Conservation (phyloP, 1,284 basidiomycete genomes). For the Meira miltonrushii region DNA sequence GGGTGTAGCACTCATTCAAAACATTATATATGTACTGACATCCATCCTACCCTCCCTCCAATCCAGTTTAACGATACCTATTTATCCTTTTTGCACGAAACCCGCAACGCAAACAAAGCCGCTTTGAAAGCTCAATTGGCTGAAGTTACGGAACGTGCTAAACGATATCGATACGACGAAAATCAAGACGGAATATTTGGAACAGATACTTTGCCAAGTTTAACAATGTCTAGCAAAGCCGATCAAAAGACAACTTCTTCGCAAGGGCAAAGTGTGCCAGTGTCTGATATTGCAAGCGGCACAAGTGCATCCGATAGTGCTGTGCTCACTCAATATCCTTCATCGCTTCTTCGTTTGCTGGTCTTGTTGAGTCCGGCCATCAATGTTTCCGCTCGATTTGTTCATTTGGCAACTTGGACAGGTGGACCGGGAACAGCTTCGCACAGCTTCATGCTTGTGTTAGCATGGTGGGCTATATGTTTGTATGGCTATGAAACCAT, state of each 20-base stretch:
- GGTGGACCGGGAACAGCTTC: constrained; percentile 28
- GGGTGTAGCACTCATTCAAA: constrained; percentile 6
- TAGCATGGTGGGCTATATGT: constrained; percentile 38
- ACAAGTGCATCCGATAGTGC: constrained; percentile 6
- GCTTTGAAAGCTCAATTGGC: background rate
- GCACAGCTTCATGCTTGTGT: constrained; percentile 37
- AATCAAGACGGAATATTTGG: constrained; percentile 1
- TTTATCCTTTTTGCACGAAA: constrained; percentile 8
- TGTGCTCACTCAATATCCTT: constrained; percentile 3
- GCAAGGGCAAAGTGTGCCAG: background rate
- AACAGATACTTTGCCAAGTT: background rate
- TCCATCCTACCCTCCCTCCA: background rate
- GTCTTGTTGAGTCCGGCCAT: constrained; percentile 7
- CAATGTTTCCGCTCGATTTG: background rate
- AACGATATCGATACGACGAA: background rate
- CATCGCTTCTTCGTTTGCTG: constrained; percentile 6
- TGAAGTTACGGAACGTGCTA: background rate
- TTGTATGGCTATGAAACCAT: constrained; percentile 47
- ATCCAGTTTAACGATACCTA: constrained; percentile 14
- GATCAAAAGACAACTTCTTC: background rate
- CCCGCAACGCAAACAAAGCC: constrained; percentile 8
- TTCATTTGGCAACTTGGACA: constrained; percentile 47
- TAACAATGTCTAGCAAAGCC: background rate
- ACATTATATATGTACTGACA: background rate
- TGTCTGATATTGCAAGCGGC: too few species aligned